Evolutionary conservation across 345 rosid species (phyloP).

Genomic region (Raphanus raphanistrum): DNA sequence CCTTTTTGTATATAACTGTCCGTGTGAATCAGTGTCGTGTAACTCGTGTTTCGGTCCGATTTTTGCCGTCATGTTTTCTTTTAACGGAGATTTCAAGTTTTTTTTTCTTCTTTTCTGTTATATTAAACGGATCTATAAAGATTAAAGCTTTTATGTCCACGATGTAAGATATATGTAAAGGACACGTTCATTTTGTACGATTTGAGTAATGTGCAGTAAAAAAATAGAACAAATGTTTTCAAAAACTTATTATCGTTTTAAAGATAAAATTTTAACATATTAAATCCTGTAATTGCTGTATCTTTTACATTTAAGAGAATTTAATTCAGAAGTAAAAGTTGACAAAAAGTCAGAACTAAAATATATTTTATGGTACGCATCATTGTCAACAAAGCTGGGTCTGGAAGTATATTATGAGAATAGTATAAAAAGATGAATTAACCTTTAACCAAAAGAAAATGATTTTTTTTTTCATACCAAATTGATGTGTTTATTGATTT

Average conservation of each 20-base stretch:
- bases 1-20: slow-evolving; percentile 34
- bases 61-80: slow-evolving; percentile 5
- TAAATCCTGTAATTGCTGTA: no score
- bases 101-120: not conserved
- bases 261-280: no score
- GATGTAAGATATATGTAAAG: slow-evolving; percentile 24
- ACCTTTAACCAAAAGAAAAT: not conserved
- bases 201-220: not conserved
- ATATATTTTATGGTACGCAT: not conserved
- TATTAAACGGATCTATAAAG: slow-evolving; percentile 21
- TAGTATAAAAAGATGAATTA: not conserved
- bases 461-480: not conserved
- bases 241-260: slow-evolving; percentile 3
- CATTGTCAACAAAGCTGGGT: not conserved
- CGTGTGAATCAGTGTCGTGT: slow-evolving; percentile 40
- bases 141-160: slow-evolving; percentile 26
- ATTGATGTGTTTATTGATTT: not conserved
- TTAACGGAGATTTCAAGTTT: slow-evolving; percentile 22
- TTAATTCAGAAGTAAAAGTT: not conserved
- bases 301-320: not conserved
- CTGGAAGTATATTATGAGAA: not conserved
- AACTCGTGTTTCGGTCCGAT: slow-evolving; percentile 28
- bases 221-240: not conserved
- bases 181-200: not conserved
- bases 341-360: not conserved